phyloP scores from a whole-genome alignment of 129 eudicot species.

The Arctium minus region DNA sequence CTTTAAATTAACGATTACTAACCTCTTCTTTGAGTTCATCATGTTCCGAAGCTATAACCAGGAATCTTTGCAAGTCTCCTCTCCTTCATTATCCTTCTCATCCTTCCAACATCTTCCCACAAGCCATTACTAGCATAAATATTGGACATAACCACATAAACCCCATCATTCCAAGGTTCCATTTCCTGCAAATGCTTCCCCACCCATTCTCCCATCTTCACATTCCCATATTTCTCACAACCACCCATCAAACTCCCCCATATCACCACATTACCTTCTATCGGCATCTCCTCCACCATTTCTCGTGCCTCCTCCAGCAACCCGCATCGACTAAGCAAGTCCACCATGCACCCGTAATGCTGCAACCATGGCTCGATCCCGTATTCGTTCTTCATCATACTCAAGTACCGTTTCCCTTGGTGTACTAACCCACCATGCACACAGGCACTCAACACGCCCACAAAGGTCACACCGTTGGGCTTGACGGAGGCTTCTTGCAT shows the following conservation, averaged over 20 bases:
- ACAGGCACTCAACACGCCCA: conserved; percentile 85
- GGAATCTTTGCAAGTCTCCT: conserved; percentile 67
- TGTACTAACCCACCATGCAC: conserved; percentile 77
- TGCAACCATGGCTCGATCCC: conserved; percentile 50
- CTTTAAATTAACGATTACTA: neutral
- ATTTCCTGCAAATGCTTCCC: conserved; percentile 59
- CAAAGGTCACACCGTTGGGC: conserved; percentile 83
- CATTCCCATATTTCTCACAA: conserved; percentile 81
- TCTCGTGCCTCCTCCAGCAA: conserved; percentile 70
- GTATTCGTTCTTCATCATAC: conserved; percentile 55
- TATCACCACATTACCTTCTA: conserved; percentile 72
- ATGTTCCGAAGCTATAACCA: conserved; percentile 59
- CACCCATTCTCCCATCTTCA: conserved; percentile 79
- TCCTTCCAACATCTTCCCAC: conserved; percentile 74
- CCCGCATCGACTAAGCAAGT: conserved; percentile 79
- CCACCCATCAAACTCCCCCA: conserved; percentile 96
- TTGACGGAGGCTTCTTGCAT: conserved; percentile 57
- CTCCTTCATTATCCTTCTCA: conserved; percentile 57
- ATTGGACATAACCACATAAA: conserved; percentile 77
- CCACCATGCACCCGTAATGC: conserved; percentile 96
- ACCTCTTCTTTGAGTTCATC: conserved; percentile 9
- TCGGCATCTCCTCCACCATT: conserved; percentile 78
- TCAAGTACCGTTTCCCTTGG: conserved; percentile 61
- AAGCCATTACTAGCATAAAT: conserved; percentile 70
- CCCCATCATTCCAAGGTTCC: conserved; percentile 93